Evolutionary conservation across 495 filamentous ascomycete genomes (phyloP), one percentile per base, ranked within the genome.

Genomic region (Jackrogersella multiformis): DNA sequence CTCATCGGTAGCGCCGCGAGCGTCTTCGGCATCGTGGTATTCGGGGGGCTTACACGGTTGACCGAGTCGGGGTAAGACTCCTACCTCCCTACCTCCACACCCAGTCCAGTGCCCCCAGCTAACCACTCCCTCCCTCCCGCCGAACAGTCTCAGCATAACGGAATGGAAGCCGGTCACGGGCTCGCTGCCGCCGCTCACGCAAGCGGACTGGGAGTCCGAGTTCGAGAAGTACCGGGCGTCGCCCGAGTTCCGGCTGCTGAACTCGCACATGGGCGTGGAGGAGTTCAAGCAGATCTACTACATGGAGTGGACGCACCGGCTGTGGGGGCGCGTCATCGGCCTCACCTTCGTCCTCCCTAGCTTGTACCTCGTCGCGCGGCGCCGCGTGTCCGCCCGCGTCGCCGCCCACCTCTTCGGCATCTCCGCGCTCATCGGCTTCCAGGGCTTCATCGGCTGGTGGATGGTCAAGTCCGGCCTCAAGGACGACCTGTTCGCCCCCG

Each of bases 241-340:
- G 2, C 95, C 95, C 56, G 95, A 99, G 79, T 98, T 92, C 82
- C 86, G 90, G 70, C 85, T 91, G 26, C 82, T 99, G 45, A 98
- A 99, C 79, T 86, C 93, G 16, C 85, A 92, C 73, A 99, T 99
- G 95, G 89, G 81, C 28, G 80, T 98, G 30, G 85, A 86, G 30
- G 96, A 97, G 73, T 99, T 97, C 80, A 97, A 98, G 77, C 90
- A 92, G 76, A 99, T 99, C 64, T 98, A 98, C 84, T 98, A 89
- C 77, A 98, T 99, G 96, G 95, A 99, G 84, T 99, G 96, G 96
- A 88, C 89, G 4, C 95, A 99, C 78, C 87, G 95, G 15, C 85
- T 97, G 41, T 97, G 95, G 93, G 95, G 96, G n/a, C 87, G 95
- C 45, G 82, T 96, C 54, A 89, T 99, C 36, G 95, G 96, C 23